Percentiles rank a stretch among this genome's conserved stretches.
These are phyloP conservation scores for Phalaenopsis hybrid DNA, from an alignment of 116 monocot genomes.

Conservation along the genomic window DNA sequence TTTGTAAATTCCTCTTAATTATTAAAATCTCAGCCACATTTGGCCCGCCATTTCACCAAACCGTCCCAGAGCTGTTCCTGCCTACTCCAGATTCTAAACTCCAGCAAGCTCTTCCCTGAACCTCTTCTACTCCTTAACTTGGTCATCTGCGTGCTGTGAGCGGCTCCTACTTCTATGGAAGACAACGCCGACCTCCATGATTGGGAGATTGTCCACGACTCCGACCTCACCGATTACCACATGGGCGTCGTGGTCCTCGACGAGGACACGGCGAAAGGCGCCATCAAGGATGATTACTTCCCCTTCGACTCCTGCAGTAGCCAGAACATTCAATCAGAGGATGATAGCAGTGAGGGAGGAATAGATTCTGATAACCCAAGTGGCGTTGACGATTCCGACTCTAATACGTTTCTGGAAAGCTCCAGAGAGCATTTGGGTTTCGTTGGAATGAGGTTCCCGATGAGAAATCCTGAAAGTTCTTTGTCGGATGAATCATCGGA, in stretches of 20 bases:
- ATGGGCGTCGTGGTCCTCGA: not conserved
- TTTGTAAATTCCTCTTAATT: too few relatives aligned
- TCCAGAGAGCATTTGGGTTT: not conserved
- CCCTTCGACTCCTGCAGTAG: constrained; percentile 14
- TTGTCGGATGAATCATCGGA: constrained; percentile 28
- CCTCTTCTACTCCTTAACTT: too few relatives aligned
- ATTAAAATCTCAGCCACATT: too few relatives aligned
- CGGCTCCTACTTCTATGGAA: not conserved
- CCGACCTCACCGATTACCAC: constrained; percentile 4
- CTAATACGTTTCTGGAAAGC: constrained; percentile 1
- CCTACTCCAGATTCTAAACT: too few relatives aligned
- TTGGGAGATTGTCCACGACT: constrained; percentile 27
- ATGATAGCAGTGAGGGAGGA: constrained; percentile 6
- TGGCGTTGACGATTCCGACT: constrained; percentile 22
- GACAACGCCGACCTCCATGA: constrained; percentile 4
- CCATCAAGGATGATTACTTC: constrained; percentile 37
- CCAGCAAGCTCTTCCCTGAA: too few relatives aligned
- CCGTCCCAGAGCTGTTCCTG: too few relatives aligned
- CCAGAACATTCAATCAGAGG: not conserved
- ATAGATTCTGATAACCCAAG: constrained; percentile 26
- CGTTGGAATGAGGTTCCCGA: not conserved
- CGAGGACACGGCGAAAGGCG: constrained; percentile 11
- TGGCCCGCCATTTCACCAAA: too few relatives aligned
- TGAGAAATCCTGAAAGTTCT: not conserved
- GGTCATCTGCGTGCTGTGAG: not conserved